Base-by-base conservation (phyloP, 495 filamentous ascomycete genomes). In the Sabuloglossum arenarium region DNA sequence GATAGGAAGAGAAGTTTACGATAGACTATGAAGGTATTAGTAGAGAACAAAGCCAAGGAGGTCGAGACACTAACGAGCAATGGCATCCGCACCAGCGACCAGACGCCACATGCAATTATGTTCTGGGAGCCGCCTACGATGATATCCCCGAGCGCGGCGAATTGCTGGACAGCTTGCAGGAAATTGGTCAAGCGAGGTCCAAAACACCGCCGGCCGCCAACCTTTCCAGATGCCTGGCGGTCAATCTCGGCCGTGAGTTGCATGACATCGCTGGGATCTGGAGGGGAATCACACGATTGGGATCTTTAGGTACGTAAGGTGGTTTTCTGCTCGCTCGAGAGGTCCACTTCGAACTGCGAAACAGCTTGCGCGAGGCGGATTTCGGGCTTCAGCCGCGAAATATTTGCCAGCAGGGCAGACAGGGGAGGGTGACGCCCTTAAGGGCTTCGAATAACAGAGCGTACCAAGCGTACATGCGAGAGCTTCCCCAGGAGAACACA, bases 401-500 rank as follows among this genome's bases (percentile, higher is more conserved):
- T 67, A 65, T 66, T 72, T 66, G 69, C 69, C 68, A 73, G 64
- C 67, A 67, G 67, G 68, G 66, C 68, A 71, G 68, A 73, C 70
- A 74, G 70, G 66, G n/a, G 64, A 21, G 39, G 39, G n/a, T 43
- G 16, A 43, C 39, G n/a, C n/a, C n/a, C 16, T 43, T 16, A 43
- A 43, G 21, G n/a, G 39, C 39, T 43, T 43, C 39, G 39, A 43
- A 4, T 43, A 43, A 43, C 39, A 10, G 16, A 43, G 39, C 19
- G 39, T 43, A 43, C 39, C 39, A 43, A 23, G 39, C n/a, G 4
- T 43, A n/a, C 39, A 23, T 21, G n/a, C 16, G 39, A 43, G 39
- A 21, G 39, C 39, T 43, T 23, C 39, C 39, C 39, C 4, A 19
- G 39, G n/a, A 21, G 39, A 43, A 21, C 21, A 21, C 19, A 21